phyloP scores from a whole-genome alignment of 331 rosid genomes.

The Spiraea crenata region DNA sequence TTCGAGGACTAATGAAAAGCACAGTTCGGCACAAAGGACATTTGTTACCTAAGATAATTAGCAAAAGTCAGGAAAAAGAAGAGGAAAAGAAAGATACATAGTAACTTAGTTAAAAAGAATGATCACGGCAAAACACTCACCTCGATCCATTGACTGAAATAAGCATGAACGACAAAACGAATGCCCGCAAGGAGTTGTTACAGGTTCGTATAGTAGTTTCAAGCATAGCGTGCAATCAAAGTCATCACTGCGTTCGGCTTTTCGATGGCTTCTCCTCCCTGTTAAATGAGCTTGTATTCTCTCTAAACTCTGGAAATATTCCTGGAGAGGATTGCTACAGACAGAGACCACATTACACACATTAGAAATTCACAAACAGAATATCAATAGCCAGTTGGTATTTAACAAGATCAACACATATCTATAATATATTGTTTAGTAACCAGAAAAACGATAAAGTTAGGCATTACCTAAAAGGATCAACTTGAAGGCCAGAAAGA shows the following conservation, averaged over 20 bases:
- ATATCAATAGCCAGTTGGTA: constrained; percentile 13
- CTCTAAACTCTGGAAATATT: constrained; percentile 65
- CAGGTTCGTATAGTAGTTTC: constrained; percentile 80
- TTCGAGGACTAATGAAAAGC: constrained; percentile 82
- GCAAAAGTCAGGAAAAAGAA: constrained; percentile 28
- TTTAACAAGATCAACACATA: not conserved
- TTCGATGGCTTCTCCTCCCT: constrained; percentile 43
- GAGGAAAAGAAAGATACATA: constrained; percentile 13
- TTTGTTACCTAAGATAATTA: constrained; percentile 76
- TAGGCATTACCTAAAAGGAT: constrained; percentile 69
- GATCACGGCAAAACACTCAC: constrained; percentile 45
- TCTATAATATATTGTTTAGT: not conserved
- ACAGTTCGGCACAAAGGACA: constrained; percentile 99
- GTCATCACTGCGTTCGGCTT: constrained; percentile 76
- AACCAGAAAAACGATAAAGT: not conserved
- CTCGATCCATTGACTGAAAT: constrained; percentile 89
- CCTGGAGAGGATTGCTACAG: constrained; percentile 64
- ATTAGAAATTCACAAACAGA: constrained; percentile 19
- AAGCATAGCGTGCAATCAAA: constrained; percentile 90
- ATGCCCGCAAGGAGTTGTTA: constrained; percentile 99
- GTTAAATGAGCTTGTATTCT: constrained; percentile 34
- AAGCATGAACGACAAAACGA: constrained; percentile 92
- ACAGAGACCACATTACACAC: constrained; percentile 38
- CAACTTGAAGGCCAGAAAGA: constrained; percentile 91
- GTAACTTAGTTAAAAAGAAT: constrained; percentile 11